Conservation (phyloP, 108 stramenopile genomes). For the Cyclotella baltica region DNA sequence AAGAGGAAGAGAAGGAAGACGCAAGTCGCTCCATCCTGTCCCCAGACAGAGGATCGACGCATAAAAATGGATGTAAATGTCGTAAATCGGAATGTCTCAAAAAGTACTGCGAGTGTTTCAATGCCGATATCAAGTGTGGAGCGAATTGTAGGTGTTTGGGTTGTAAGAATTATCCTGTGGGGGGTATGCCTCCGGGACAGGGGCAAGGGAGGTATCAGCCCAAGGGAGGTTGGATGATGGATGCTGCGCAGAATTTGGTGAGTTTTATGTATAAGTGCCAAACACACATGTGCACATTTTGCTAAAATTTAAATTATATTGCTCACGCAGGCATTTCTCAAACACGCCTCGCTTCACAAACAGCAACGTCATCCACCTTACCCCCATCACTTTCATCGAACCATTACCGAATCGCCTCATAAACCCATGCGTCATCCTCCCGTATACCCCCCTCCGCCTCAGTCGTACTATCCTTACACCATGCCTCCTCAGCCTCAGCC, state of each 20-base stretch:
- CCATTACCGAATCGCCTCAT: conserved; percentile 21
- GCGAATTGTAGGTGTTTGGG: conserved; percentile 91
- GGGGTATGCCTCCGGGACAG: conserved; percentile 15
- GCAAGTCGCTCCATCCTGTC: conserved; percentile 45
- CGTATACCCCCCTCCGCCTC: not conserved
- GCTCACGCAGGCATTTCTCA: conserved; percentile 22
- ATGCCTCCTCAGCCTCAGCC: not conserved
- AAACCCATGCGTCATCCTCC: conserved; percentile 9
- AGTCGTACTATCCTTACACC: not conserved
- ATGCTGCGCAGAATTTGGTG: conserved; percentile 85
- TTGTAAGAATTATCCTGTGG: conserved; percentile 85
- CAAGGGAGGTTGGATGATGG: conserved; percentile 56
- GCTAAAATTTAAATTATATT: not conserved
- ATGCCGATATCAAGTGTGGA: conserved; percentile 84
- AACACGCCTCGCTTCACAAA: conserved; percentile 20
- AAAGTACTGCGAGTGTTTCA: conserved; percentile 96
- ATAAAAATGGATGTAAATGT: conserved; percentile 97
- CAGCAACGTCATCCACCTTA: conserved; percentile 1
- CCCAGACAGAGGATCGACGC: conserved; percentile 47
- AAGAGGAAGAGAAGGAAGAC: conserved; percentile 2
- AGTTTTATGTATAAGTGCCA: conserved; percentile 1
- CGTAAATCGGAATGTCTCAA: conserved; percentile 93
- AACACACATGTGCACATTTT: not conserved
- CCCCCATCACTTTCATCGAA: conserved; percentile 1
- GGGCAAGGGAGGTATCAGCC: not conserved